Percentiles rank a stretch among this genome's conserved stretches.
phyloP scores from a whole-genome alignment of 2,329 filamentous ascomycete genomes.

The Microdochium paspali region DNA sequence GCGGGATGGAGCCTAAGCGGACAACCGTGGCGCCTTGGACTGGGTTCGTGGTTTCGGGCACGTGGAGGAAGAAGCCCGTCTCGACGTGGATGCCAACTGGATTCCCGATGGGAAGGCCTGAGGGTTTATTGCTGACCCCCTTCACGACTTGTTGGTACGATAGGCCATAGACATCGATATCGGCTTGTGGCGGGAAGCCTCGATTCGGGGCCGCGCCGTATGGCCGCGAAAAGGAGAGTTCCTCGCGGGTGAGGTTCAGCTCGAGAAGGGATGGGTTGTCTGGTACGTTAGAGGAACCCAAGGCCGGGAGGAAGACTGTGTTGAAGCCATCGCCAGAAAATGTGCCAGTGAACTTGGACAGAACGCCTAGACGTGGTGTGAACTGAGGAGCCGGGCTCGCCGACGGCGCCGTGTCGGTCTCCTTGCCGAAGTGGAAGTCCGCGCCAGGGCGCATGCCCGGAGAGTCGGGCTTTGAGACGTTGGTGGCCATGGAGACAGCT shows the following conservation, averaged over 20 bases:
- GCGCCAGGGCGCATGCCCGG: not conserved
- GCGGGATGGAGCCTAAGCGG: not conserved
- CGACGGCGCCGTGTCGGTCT: not conserved
- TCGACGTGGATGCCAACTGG: not conserved
- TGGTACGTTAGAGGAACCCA: not conserved
- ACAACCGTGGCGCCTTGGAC: not conserved
- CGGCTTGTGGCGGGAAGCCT: not conserved
- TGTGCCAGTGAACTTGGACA: not conserved
- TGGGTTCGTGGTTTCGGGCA: not conserved
- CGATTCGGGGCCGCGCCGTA: not conserved
- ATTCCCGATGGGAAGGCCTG: not conserved
- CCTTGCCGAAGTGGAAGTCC: not conserved
- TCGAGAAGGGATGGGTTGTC: not conserved
- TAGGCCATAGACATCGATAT: not conserved
- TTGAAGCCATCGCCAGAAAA: not conserved
- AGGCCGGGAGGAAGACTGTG: not conserved
- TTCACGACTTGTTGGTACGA: not conserved
- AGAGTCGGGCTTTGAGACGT: not conserved
- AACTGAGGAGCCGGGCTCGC: too few relatives aligned
- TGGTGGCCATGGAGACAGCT: too few relatives aligned
- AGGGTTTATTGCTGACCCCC: not conserved
- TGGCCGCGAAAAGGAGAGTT: not conserved
- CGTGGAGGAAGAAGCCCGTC: not conserved
- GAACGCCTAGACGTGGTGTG: not conserved
- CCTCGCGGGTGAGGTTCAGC: not conserved